Conservation (phyloP, 2,329 filamentous ascomycete species). For the Domatiomyces globalis region DNA sequence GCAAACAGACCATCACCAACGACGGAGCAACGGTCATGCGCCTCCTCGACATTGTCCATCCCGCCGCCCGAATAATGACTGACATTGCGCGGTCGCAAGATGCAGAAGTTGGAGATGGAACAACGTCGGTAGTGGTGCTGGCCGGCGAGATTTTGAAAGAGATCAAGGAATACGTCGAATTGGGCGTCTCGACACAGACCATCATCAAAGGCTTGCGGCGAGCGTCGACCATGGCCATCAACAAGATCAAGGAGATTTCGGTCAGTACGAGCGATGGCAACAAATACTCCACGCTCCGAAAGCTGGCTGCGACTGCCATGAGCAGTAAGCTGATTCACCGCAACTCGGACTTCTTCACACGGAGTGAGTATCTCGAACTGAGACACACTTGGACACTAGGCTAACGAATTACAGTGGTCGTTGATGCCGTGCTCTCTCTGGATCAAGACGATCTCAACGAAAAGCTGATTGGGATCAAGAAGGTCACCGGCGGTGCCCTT, state of each 20-base stretch:
- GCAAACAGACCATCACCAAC: constrained; percentile 94
- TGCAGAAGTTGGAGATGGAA: constrained; percentile 95
- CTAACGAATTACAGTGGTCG: constrained; percentile 58
- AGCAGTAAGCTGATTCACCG: constrained; percentile 98
- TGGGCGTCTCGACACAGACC: constrained; percentile 90
- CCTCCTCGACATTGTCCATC: constrained; percentile 97
- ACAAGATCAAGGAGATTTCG: constrained; percentile 97
- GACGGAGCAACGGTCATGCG: constrained; percentile 99
- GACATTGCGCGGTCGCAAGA: constrained; percentile 98
- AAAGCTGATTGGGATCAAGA: constrained; percentile 95
- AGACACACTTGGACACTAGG: background rate
- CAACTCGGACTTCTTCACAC: constrained; percentile 93
- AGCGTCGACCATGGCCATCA: constrained; percentile 79
- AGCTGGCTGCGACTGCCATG: constrained; percentile 92
- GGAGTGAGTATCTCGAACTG: constrained; percentile 48
- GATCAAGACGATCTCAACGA: constrained; percentile 97
- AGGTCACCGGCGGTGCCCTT: constrained; percentile 88
- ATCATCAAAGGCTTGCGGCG: constrained; percentile 93
- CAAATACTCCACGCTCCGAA: constrained; percentile 72
- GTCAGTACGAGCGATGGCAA: constrained; percentile 70
- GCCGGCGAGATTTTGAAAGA: constrained; percentile 98
- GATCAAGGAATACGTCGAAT: constrained; percentile 88
- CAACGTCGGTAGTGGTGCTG: constrained; percentile 89
- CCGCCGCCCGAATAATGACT: constrained; percentile 89
- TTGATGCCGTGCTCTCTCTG: constrained; percentile 85